A percentile compares a stretch with the other conserved stretches of the same genome.
Evolutionary conservation across 768 basidiomycete species (phyloP).

Genomic region (Tricholoma furcatifolium): DNA sequence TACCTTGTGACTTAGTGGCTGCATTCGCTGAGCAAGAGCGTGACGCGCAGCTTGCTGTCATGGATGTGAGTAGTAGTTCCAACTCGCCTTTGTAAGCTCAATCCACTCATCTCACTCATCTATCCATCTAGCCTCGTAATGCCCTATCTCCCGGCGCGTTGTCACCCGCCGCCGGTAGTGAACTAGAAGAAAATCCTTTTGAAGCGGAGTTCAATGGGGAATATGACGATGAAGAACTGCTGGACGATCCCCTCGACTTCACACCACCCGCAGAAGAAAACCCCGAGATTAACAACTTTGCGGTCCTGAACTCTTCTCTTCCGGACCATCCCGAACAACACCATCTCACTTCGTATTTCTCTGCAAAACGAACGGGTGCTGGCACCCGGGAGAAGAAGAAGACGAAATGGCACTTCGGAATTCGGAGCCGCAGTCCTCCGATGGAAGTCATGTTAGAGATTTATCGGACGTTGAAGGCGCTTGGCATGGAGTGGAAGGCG

Average conservation of each 20-base stretch:
- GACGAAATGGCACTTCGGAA: constrained; percentile 98
- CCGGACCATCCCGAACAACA: constrained; percentile 67
- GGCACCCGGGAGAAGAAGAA: constrained; percentile 59
- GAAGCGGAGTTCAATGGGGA: constrained; percentile 70
- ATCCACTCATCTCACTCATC: neutral
- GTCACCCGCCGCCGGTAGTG: constrained; percentile 58
- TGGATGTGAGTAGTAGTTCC: constrained; percentile 65
- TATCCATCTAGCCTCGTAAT: constrained; percentile 57
- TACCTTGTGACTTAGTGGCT: constrained; percentile 46
- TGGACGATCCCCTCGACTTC: constrained; percentile 39
- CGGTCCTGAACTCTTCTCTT: constrained; percentile 87
- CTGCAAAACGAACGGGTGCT: constrained; percentile 47
- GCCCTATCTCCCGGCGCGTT: constrained; percentile 64
- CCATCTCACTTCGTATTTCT: constrained; percentile 67
- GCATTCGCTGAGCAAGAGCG: constrained; percentile 84
- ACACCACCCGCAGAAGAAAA: constrained; percentile 25
- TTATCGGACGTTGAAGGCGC: constrained; percentile 83
- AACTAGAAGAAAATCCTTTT: constrained; percentile 77
- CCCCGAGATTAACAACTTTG: constrained; percentile 62
- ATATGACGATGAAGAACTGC: constrained; percentile 45
- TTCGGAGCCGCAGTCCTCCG: constrained; percentile 88
- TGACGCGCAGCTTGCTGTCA: constrained; percentile 72
- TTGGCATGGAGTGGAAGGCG: constrained; percentile 98
- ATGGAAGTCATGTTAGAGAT: constrained; percentile 99
- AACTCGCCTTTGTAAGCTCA: neutral